A percentile compares a stretch with the other conserved stretches of the same genome.
Evolutionary conservation across 1,284 basidiomycete genomes (phyloP).

Genomic region (Trichosporon faecale): DNA sequence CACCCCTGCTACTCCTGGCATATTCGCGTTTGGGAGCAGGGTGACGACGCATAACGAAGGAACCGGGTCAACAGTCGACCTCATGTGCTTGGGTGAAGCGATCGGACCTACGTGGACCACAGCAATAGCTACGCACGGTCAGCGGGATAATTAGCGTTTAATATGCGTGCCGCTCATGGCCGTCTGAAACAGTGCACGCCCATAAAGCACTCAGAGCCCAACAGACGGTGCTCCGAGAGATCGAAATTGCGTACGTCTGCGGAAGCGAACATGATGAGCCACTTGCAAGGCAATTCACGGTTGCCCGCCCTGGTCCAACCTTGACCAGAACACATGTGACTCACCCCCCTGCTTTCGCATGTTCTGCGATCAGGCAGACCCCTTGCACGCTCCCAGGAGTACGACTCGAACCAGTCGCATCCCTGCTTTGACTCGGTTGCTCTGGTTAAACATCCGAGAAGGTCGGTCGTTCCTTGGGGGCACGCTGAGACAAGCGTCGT

Average conservation of each 20-base stretch:
- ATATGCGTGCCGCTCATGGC: neutral
- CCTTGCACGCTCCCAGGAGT: neutral
- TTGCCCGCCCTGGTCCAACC: too few species aligned
- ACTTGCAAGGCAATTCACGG: neutral
- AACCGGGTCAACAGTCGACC: neutral
- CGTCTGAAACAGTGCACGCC: neutral
- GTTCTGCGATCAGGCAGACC: neutral
- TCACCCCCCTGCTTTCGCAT: neutral
- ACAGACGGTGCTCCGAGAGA: neutral
- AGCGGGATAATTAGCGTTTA: neutral
- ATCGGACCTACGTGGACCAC: neutral
- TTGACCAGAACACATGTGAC: neutral
- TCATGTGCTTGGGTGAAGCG: neutral
- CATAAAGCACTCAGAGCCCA: neutral
- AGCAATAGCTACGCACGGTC: neutral
- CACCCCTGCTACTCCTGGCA: neutral
- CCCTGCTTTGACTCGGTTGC: neutral
- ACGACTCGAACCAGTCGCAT: neutral
- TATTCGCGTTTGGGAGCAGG: neutral
- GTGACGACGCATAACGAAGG: neutral
- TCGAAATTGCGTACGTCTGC: neutral
- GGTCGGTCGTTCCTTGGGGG: neutral
- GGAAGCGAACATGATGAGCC: neutral
- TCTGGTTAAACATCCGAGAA: neutral
- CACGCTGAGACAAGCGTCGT: conserved; percentile 3